Percentiles rank a stretch among this genome's conserved stretches.
Evolutionary conservation across 1,284 basidiomycete genomes (phyloP).

Genomic region (Meripilus lineatus): DNA sequence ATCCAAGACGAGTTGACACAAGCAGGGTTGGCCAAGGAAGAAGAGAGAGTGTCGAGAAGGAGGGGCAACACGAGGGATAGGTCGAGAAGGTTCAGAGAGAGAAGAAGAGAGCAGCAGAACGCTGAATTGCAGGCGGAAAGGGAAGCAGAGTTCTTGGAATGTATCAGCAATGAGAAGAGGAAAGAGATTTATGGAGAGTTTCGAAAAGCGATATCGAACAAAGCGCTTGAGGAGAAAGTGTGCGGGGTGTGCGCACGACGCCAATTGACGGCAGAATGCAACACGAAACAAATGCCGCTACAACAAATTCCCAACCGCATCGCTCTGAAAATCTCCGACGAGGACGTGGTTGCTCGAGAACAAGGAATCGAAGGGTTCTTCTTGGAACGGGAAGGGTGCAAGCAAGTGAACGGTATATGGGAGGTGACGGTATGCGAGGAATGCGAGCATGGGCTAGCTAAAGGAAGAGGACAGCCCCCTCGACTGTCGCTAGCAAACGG

Average conservation of each 20-base stretch:
- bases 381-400: background rate
- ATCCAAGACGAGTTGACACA: no score
- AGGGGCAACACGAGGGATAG: no score
- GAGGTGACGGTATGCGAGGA: background rate
- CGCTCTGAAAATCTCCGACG: no score
- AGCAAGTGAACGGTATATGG: background rate
- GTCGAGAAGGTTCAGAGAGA: no score
- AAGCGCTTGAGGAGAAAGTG: background rate
- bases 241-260: background rate
- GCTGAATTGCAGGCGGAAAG: background rate
- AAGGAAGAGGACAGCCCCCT: conserved; percentile 2
- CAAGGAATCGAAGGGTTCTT: no score
- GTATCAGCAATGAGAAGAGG: background rate
- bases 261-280: background rate
- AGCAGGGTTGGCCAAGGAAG: no score
- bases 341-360: no score
- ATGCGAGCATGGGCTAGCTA: background rate
- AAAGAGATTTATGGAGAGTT: background rate
- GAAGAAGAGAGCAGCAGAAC: background rate
- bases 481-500: background rate
- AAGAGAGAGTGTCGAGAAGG: no score
- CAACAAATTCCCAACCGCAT: no score
- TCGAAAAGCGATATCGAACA: background rate
- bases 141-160: background rate
- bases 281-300: no score